Evolutionary conservation across 306 rosid species (phyloP).

Genomic region (Rosa persica): DNA sequence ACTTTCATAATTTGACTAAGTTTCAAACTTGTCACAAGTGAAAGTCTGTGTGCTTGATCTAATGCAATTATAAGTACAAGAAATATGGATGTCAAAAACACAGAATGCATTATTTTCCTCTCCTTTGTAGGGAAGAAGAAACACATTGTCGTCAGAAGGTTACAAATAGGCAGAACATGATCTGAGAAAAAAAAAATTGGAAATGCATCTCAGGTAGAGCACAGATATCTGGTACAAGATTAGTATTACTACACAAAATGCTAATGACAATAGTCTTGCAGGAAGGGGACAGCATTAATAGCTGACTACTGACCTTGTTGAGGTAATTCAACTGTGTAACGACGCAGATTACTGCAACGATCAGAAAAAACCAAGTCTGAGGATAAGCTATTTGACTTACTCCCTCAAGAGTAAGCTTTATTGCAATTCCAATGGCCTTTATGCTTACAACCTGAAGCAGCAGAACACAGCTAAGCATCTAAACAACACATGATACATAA

Average conservation of each 20-base stretch:
- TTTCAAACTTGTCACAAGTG: not conserved
- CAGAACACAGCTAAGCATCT: slow-evolving; percentile 8
- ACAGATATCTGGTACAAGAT: not conserved
- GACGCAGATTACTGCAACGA: slow-evolving; percentile 77
- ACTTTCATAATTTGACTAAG: not conserved
- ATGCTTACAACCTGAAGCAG: slow-evolving; percentile 82
- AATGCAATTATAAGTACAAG: not conserved
- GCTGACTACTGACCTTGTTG: slow-evolving; percentile 68
- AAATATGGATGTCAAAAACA: not conserved
- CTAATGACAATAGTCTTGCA: not conserved
- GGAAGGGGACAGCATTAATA: slow-evolving; percentile 11
- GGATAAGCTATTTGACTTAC: slow-evolving; percentile 80
- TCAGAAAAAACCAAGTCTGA: slow-evolving; percentile 87
- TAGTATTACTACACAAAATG: not conserved
- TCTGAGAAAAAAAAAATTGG: not conserved
- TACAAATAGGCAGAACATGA: slow-evolving; percentile 1
- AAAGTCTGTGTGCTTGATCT: not conserved
- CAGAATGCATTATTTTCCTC: not conserved
- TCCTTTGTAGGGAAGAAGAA: slow-evolving; percentile 2
- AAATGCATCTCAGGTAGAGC: not conserved
- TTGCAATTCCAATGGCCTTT: slow-evolving; percentile 93
- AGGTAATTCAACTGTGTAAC: slow-evolving; percentile 88
- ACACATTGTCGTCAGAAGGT: not conserved
- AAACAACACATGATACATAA: slow-evolving; percentile 3
- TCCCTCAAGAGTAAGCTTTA: slow-evolving; percentile 88